Evolutionary conservation across 495 filamentous ascomycete genomes (phyloP), one percentile per base, ranked within the genome.

Genomic region (Tuber indicum): DNA sequence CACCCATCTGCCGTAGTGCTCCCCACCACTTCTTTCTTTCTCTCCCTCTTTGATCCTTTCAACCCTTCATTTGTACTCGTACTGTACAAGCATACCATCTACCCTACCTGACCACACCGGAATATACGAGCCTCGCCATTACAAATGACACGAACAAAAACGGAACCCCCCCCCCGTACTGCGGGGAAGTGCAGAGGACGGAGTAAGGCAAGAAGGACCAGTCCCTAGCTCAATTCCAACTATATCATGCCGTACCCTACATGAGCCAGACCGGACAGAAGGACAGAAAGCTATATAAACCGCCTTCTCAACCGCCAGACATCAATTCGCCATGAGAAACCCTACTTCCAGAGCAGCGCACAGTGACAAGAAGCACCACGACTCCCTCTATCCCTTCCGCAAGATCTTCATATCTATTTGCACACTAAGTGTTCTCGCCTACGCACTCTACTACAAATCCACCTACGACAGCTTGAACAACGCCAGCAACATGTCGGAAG

Each of bases 321-420:
- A 66, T 36, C 58, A 26, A 36, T 66, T 66, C 58, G 36, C 26
- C 26, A 66, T 66, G 58, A 66, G 58, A 66, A 66, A 36, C 16
- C 58, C 58, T 26, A 66, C 26, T 32, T 66, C 58, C 58, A 66
- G 58, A 66, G 58, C 58, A 66, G 58, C 58, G 17, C 26, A 66
- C 5, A 66, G 26, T 14, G 58, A 66, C 26, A 66, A 36, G 58
- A 66, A 36, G 36, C 58, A 66, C 32, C 58, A 66, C 58, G 26
- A 66, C 58, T 66, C 58, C 26, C 58, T 66, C 58, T 66, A 66
- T 12, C 58, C 58, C 17, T 66, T 66, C 32, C 58, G 58, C 58
- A 66, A 66, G 58, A 66, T 66, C 58, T 36, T 36, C n/a, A 36
- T 66, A 66, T 36, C 26, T n/a, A 66, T 66, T 17, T 66, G 58